phyloP scores from a whole-genome alignment of 1,284 basidiomycete genomes.

The Cystobasidium sp. region DNA sequence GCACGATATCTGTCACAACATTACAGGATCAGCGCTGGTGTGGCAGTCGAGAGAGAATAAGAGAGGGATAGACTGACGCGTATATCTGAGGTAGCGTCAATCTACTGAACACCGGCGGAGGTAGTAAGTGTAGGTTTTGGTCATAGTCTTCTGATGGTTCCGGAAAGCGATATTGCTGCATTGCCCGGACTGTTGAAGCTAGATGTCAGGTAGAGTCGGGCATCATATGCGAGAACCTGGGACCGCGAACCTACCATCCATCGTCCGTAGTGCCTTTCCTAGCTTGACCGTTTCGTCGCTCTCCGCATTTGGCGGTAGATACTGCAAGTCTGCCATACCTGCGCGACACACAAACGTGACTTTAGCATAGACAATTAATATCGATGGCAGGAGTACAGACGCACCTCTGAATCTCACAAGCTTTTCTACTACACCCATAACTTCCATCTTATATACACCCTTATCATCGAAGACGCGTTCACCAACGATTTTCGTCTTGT shows the following conservation, averaged over 20 bases:
- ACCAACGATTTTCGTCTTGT: conserved; percentile 51
- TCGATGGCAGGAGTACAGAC: neutral
- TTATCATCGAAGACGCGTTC: conserved; percentile 57
- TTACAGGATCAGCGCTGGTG: neutral
- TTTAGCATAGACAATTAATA: neutral
- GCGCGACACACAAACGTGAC: neutral
- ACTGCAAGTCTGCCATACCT: conserved; percentile 94
- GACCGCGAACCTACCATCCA: conserved; percentile 68
- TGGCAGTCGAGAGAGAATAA: neutral
- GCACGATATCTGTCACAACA: conserved; percentile 68
- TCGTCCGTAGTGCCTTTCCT: conserved; percentile 70
- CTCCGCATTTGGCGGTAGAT: conserved; percentile 65
- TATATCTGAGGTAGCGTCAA: conserved; percentile 76
- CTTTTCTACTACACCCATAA: conserved; percentile 75
- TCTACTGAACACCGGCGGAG: conserved; percentile 81
- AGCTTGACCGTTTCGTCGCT: conserved; percentile 70
- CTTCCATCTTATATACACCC: conserved; percentile 78
- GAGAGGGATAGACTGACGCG: conserved; percentile 62
- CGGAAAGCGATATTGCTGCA: conserved; percentile 47
- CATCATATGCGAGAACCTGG: neutral
- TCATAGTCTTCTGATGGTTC: conserved; percentile 47
- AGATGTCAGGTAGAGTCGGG: neutral
- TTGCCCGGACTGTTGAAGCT: conserved; percentile 43
- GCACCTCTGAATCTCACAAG: conserved; percentile 86
- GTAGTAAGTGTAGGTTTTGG: conserved; percentile 71